These are phyloP conservation scores for Phytophthora cactorum DNA, from an alignment of 352 stramenopile species.

Conservation along the genomic window DNA sequence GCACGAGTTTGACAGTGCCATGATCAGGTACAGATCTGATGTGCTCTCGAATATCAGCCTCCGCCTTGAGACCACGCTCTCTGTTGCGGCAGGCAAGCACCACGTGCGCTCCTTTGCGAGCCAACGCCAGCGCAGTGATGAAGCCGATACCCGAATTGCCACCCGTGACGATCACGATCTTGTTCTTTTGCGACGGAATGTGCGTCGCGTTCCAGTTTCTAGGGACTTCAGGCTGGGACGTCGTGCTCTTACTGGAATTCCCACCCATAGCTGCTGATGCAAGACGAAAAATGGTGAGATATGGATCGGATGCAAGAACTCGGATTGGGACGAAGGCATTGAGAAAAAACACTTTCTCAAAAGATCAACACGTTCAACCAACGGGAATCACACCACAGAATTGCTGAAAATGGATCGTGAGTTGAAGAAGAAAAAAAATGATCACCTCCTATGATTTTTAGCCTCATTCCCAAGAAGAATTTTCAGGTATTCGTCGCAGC, in stretches of 20 bases:
- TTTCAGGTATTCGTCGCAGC: too few relatives aligned
- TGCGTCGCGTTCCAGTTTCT: conserved; percentile 32
- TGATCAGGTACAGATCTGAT: background rate
- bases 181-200: conserved; percentile 34
- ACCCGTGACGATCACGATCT: conserved; percentile 47
- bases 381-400: too few relatives aligned
- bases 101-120: conserved; percentile 38
- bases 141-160: conserved; percentile 51
- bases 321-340: too few relatives aligned
- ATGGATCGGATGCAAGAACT: too few relatives aligned
- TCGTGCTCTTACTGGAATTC: conserved; percentile 12
- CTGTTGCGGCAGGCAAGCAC: conserved; percentile 46
- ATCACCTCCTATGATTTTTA: too few relatives aligned
- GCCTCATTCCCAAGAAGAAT: too few relatives aligned
- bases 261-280: background rate
- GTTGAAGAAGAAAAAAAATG: too few relatives aligned
- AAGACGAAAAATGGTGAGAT: background rate
- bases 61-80: conserved; percentile 21
- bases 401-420: too few relatives aligned
- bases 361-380: too few relatives aligned
- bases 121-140: conserved; percentile 42
- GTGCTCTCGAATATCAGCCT: conserved; percentile 22
- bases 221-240: conserved; percentile 10
- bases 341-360: too few relatives aligned
- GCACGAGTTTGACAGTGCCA: conserved; percentile 51